Base-by-base conservation (phyloP, 2,329 filamentous ascomycete species). In the Fusarium illudens region DNA sequence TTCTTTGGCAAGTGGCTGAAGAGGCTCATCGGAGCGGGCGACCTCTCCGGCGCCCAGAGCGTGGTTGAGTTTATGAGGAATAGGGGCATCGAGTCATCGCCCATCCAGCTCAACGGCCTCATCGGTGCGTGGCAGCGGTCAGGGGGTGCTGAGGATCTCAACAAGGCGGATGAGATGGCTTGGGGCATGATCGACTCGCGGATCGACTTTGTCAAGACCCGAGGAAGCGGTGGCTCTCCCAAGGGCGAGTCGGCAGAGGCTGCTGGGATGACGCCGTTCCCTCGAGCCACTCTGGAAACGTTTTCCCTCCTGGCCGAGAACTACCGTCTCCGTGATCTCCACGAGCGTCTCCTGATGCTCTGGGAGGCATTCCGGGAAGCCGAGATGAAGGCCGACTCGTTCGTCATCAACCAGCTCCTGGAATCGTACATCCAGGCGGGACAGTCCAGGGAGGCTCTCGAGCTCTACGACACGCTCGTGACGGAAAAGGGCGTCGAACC, bases 1-100 rank as follows among this genome's bases (percentile, higher is more conserved):
- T 92, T 97, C 78, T 91, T 94, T 69, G 92, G 90, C 32, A 94
- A 93, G 72, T 97, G 94, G 94, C 85, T 97, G 74, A 95, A 95
- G 78, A 89, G 91, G 51, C 86, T 96, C 9, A 91, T 96, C 58
- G 90, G 90, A 15, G 87, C 89, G 60, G 89, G 89, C 3, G 87
- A 93, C 67, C 79, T 92, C 13, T 86, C 91, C 59, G 91, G 90
- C 2, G 92, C 93, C 4, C 84, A 87, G 54, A 87, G 88, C 62
- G 92, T 96, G 9, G 82, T 96, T 27, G 86, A 91, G 13, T 84
- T 94, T 66, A 95, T 96, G 91, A 88, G 89, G 70, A 83, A 86
- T 54, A 87, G 86, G 71, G 88, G 89, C 2, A 86, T 94, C 32
- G 83, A 84, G 60, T 89, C 92, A 3, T 88, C 92, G 37, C 83